Evolutionary conservation across 2,329 filamentous ascomycete species (phyloP).

Genomic region (Fusarium sp.): DNA sequence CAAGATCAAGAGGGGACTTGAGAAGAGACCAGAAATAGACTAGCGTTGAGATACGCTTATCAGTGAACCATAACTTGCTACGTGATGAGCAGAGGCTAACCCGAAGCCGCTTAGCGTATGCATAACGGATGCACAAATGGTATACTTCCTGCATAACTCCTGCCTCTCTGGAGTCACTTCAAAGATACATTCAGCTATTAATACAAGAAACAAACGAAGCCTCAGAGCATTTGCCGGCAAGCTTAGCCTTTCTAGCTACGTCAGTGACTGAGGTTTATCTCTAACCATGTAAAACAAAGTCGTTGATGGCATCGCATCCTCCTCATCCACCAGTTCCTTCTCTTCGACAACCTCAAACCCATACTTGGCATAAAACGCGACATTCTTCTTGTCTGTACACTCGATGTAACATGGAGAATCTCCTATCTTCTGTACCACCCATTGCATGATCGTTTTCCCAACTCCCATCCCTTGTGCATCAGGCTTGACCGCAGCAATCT

Average conservation of each 20-base stretch:
- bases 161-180: neutral
- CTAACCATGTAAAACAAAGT: neutral
- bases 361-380: neutral
- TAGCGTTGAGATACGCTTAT: neutral
- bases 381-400: neutral
- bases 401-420: neutral
- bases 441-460: neutral
- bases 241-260: neutral
- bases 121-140: rapidly evolving
- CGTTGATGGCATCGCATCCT: neutral
- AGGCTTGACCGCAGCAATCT: neutral
- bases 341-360: neutral
- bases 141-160: neutral
- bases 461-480: neutral
- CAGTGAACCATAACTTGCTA: neutral
- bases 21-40: neutral
- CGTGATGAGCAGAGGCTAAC: rapidly evolving
- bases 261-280: no score
- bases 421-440: neutral
- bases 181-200: neutral
- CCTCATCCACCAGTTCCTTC: neutral
- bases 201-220: neutral
- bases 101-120: neutral
- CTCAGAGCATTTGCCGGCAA: rapidly evolving
- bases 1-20: neutral